Percentiles rank a stretch among this genome's conserved stretches.
These are phyloP conservation scores for Gliomastix tumulicola DNA, from an alignment of 2,329 filamentous ascomycete genomes.

Conservation along the genomic window DNA sequence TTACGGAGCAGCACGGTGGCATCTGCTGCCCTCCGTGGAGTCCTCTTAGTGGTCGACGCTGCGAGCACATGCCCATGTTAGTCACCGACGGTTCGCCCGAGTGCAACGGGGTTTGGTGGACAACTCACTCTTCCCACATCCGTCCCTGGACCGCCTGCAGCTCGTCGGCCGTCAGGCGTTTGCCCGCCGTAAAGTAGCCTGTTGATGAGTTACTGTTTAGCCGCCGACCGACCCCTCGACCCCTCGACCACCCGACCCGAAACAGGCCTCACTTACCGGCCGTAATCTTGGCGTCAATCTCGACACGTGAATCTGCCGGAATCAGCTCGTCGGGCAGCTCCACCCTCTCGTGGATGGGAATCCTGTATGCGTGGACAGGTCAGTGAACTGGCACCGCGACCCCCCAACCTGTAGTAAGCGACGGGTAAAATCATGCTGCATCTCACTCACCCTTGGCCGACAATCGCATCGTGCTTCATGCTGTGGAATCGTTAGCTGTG, in stretches of 20 bases:
- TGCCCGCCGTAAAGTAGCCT: slow-evolving; percentile 80
- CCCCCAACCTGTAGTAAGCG: no score
- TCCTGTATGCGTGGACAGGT: no score
- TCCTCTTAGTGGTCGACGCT: slow-evolving; percentile 34
- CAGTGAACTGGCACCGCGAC: no score
- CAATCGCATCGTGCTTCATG: slow-evolving; percentile 89
- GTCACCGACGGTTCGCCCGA: no score
- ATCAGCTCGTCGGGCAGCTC: slow-evolving; percentile 93
- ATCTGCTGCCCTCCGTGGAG: no score
- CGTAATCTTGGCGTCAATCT: slow-evolving; percentile 98
- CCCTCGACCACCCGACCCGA: slow-evolving; percentile 1
- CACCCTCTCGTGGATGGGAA: slow-evolving; percentile 82
- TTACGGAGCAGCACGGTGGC: no score
- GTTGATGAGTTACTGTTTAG: slow-evolving; percentile 2
- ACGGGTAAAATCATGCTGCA: no score
- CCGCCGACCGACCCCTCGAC: background rate
- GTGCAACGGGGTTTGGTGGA: no score
- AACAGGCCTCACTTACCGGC: slow-evolving; percentile 78
- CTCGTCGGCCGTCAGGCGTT: slow-evolving; percentile 82
- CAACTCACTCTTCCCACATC: slow-evolving; percentile 78
- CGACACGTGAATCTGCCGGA: slow-evolving; percentile 89
- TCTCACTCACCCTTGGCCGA: slow-evolving; percentile 66
- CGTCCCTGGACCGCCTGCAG: slow-evolving; percentile 79
- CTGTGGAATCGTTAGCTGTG: slow-evolving; percentile 33
- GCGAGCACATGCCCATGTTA: slow-evolving; percentile 2